Evolutionary conservation across 2,329 filamentous ascomycete species (phyloP), one percentile per base, ranked within the genome.

Genomic region (Emergomyces pasteurianus): DNA sequence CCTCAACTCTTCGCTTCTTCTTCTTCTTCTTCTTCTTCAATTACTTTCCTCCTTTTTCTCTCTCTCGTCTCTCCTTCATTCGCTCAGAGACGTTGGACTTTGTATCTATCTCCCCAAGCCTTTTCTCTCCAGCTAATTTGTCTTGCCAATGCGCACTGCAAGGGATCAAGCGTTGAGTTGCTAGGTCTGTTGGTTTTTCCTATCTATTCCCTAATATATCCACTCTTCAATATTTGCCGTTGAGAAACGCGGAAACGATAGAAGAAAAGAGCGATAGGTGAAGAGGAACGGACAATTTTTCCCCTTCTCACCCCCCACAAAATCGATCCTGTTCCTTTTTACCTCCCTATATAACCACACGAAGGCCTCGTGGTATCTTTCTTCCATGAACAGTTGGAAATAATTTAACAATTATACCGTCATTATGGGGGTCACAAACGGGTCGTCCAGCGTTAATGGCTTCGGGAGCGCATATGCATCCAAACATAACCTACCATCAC

Each of bases 401-500:
- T 34, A 43, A 31, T 57, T 31, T 10, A 21, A 52, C 58, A n/a
- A n/a, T 46, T 49, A 58, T 58, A 59, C 58, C 60, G 64, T 63
- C 68, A 75, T 65, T 67, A 78, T 78, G 76, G 69, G 70, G 63
- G 69, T 72, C 61, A 64, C 71, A 63, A 76, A 76, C 66, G 73
- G 70, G 62, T 60, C 64, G 26, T 56, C 67, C 49, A 61, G 66
- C 52, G 70, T 75, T 65, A 84, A 84, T 70, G 82, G 81, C 71
- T 73, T 77, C 58, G 75, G 77, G 61, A 82, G 82, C 71, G 86
- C 87, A 60, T 91, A 89, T 73, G 85, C 90, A 66, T 86, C 90
- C 68, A 90, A 88, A 78, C 85, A 90, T 80, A 86, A 89, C 67
- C 77, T 99, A 65, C 85, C 91, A 65, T 82, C 90, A 77, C 94